Conservation (phyloP, 805 yeast genomes). For the Cyberlindnera maclurae region DNA sequence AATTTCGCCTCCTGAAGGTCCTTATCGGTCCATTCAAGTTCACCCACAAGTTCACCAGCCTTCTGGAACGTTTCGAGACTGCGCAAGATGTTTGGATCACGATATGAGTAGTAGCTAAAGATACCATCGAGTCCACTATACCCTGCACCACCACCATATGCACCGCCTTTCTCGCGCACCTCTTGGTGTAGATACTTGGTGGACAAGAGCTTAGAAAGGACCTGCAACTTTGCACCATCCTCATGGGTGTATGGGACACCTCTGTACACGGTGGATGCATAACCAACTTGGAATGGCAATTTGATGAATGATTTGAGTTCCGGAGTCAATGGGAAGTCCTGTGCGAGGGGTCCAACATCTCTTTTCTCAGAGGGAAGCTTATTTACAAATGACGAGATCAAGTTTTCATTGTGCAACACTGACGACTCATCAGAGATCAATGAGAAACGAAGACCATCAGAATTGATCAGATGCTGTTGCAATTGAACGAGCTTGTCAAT, state of each 20-base stretch:
- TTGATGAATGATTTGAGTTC: constrained; percentile 42
- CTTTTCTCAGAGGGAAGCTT: constrained; percentile 19
- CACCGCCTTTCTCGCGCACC: constrained; percentile 93
- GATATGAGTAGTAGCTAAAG: constrained; percentile 78
- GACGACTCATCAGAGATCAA: constrained; percentile 50
- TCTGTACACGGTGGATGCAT: constrained; percentile 57
- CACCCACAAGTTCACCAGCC: constrained; percentile 42
- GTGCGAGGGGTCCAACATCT: constrained; percentile 2
- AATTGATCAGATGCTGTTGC: constrained; percentile 35
- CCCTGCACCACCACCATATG: constrained; percentile 92
- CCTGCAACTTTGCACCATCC: constrained; percentile 83
- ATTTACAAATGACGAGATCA: constrained; percentile 24
- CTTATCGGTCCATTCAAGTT: constrained; percentile 43
- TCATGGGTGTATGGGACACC: constrained; percentile 62
- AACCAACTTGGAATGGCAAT: constrained; percentile 85
- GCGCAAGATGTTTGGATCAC: constrained; percentile 83
- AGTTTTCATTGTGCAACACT: constrained; percentile 22
- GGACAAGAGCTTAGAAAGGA: constrained; percentile 72
- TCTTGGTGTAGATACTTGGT: constrained; percentile 83
- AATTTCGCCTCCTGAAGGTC: constrained; percentile 88
- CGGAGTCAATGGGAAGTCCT: constrained; percentile 14
- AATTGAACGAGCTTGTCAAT: constrained; percentile 58
- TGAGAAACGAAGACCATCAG: constrained; percentile 41
- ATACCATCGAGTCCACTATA: constrained; percentile 78
- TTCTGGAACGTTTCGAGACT: constrained; percentile 55